Evolutionary conservation across 1,284 basidiomycete species (phyloP).

Genomic region (Melampsora americana): DNA sequence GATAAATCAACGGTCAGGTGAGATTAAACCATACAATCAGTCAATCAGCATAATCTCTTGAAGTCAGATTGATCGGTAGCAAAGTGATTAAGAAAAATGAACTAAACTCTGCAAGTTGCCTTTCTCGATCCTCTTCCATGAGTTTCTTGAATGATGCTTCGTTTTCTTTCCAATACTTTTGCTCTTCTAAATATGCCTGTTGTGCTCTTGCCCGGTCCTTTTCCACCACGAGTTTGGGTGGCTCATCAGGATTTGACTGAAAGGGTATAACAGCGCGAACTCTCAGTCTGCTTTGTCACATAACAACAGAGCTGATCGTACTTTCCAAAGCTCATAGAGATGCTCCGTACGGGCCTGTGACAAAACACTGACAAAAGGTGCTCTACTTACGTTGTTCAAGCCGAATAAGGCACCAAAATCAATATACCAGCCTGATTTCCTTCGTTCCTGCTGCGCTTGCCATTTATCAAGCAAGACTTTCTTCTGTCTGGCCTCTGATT

Average conservation of each 20-base stretch:
- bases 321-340: background rate
- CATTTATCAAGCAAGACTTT: constrained; percentile 75
- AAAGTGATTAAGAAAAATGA: constrained; percentile 50
- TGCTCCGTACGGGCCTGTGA: background rate
- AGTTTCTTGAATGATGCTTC: constrained; percentile 73
- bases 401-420: constrained; percentile 34
- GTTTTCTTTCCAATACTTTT: constrained; percentile 78
- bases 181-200: constrained; percentile 75
- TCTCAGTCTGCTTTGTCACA: background rate
- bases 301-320: too few relatives aligned
- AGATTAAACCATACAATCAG: constrained; percentile 31
- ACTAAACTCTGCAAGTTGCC: constrained; percentile 61
- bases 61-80: constrained; percentile 5
- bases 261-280: background rate
- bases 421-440: constrained; percentile 50
- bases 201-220: constrained; percentile 83
- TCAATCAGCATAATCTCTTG: constrained; percentile 44
- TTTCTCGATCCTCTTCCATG: constrained; percentile 76
- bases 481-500: constrained; percentile 77
- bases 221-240: constrained; percentile 73
- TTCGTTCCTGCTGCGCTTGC: constrained; percentile 62
- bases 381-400: constrained; percentile 23
- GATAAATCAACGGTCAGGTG: background rate
- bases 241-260: constrained; percentile 58
- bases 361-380: background rate